Evolutionary conservation across 768 basidiomycete genomes (phyloP).

Genomic region (Trametes maxima): DNA sequence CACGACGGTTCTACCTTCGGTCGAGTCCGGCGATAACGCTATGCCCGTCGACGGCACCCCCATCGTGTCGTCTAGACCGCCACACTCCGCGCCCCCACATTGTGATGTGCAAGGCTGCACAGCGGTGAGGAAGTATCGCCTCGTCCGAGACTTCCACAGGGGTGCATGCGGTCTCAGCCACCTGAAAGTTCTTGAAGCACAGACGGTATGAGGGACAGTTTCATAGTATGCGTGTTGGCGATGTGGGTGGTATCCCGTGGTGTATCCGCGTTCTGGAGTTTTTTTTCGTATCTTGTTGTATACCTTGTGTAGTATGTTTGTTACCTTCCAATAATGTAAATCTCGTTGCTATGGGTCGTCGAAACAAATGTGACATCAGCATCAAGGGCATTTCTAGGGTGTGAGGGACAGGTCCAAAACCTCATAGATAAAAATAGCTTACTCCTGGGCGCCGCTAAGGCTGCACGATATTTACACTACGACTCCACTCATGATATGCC

Average conservation of each 20-base stretch:
- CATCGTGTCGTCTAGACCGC: background rate
- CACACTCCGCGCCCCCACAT: conserved; percentile 15
- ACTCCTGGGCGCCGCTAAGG: background rate
- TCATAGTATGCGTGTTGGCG: background rate
- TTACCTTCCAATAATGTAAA: too few relatives aligned
- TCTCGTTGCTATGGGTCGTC: too few relatives aligned
- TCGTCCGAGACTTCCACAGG: conserved; percentile 61
- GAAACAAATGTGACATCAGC: background rate
- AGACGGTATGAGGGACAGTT: conserved; percentile 22
- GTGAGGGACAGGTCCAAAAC: background rate
- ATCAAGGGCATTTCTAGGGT: background rate
- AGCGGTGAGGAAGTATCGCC: conserved; percentile 59
- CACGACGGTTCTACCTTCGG: conserved; percentile 30
- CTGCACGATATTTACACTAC: background rate
- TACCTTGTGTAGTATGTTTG: background rate
- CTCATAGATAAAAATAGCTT: conserved; percentile 19
- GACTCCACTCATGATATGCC: background rate
- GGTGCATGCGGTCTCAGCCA: conserved; percentile 73
- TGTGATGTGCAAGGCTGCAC: conserved; percentile 66
- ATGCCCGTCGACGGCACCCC: conserved; percentile 23
- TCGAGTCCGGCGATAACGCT: conserved; percentile 1
- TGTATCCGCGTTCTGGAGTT: background rate
- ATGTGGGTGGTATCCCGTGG: background rate
- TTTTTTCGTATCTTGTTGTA: background rate
- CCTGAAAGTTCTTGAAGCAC: conserved; percentile 55